Conservation (phyloP, 768 basidiomycete genomes). For the Hirschioporus abietinus region DNA sequence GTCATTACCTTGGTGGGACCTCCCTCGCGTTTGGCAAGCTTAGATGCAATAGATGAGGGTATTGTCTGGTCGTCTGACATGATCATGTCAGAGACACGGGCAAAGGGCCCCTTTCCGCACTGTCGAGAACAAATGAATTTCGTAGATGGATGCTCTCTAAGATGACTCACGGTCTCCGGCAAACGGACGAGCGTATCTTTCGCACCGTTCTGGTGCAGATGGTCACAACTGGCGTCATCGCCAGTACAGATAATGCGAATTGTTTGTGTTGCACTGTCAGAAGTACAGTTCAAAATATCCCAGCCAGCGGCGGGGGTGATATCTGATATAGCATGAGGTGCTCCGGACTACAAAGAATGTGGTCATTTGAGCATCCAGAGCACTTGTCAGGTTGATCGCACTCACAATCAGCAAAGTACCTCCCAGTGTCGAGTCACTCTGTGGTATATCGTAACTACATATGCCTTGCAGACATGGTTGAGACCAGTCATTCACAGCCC, state of each 20-base stretch:
- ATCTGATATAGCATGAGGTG: constrained; percentile 34
- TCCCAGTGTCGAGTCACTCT: constrained; percentile 26
- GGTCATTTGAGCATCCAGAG: constrained; percentile 32
- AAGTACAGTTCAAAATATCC: constrained; percentile 42
- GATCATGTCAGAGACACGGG: constrained; percentile 35
- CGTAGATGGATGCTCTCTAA: neutral
- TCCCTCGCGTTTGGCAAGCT: constrained; percentile 30
- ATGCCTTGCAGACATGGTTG: constrained; percentile 33
- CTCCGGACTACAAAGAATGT: constrained; percentile 27
- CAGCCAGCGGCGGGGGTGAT: constrained; percentile 45
- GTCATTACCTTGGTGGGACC: constrained; percentile 31
- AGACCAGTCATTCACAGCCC: constrained; percentile 39
- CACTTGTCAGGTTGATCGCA: neutral
- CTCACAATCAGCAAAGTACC: constrained; percentile 38
- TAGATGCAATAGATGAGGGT: constrained; percentile 24
- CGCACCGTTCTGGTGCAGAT: constrained; percentile 34
- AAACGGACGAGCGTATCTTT: constrained; percentile 49
- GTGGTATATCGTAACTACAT: constrained; percentile 35
- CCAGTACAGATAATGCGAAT: constrained; percentile 43
- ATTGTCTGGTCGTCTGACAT: constrained; percentile 39
- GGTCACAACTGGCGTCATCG: constrained; percentile 29
- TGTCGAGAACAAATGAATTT: constrained; percentile 2
- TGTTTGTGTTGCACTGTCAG: constrained; percentile 35
- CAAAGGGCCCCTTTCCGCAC: constrained; percentile 25
- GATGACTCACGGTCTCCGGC: constrained; percentile 40